Conservation (phyloP, 108 stramenopile species). For the Epithemia pelagica region DNA sequence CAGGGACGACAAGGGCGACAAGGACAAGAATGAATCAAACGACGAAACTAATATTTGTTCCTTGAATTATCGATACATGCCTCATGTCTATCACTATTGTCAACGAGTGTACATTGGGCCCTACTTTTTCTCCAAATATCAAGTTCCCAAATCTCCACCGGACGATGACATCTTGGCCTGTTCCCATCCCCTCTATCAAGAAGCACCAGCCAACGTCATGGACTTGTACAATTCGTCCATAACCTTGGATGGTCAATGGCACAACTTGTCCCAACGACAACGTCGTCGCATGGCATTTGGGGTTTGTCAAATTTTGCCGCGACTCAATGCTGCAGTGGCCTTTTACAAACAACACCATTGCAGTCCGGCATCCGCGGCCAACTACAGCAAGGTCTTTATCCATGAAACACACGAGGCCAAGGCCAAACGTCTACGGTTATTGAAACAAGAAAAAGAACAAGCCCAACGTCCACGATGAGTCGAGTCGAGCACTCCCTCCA, state of each 20-base stretch:
- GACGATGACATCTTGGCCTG: constrained; percentile 57
- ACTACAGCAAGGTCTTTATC: neutral
- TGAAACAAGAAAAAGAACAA: no score
- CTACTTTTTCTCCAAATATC: constrained; percentile 53
- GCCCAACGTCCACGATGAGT: no score
- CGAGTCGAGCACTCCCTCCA: no score
- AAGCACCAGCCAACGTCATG: constrained; percentile 54
- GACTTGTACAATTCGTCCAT: constrained; percentile 41
- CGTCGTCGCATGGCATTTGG: constrained; percentile 47
- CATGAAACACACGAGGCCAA: neutral
- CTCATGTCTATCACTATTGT: constrained; percentile 54
- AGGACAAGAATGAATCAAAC: constrained; percentile 13
- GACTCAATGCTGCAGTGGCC: constrained; percentile 65
- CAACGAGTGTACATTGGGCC: constrained; percentile 38
- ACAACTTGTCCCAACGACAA: constrained; percentile 1
- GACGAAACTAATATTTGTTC: constrained; percentile 41
- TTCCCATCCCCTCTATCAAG: constrained; percentile 48
- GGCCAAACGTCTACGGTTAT: no score
- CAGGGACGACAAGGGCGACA: no score
- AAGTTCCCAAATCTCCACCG: constrained; percentile 37
- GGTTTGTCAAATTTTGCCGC: constrained; percentile 59
- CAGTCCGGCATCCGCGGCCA: neutral
- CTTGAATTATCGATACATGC: constrained; percentile 39
- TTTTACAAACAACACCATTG: constrained; percentile 80
- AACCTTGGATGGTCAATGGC: constrained; percentile 9